These are phyloP conservation scores for Paratinospora sagittata DNA, from an alignment of 164 flowering plant species.

Conservation along the genomic window DNA sequence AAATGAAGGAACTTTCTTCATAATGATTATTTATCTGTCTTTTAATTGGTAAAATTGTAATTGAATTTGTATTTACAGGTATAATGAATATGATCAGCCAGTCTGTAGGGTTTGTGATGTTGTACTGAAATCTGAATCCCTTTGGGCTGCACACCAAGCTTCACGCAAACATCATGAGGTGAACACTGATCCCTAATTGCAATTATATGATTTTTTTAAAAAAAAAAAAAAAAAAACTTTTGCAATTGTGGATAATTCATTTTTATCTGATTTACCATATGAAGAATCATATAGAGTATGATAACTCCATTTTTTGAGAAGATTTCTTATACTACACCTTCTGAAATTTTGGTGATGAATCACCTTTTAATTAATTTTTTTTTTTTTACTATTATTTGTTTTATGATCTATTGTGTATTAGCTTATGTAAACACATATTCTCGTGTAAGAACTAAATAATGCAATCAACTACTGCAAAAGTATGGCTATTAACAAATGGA, in stretches of 20 bases:
- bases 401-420: neutral
- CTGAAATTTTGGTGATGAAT: neutral
- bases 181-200: neutral
- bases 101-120: constrained; percentile 78
- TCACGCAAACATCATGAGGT: constrained; percentile 91
- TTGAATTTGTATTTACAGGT: constrained; percentile 32
- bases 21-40: neutral
- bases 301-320: neutral
- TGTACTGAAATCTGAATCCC: constrained; percentile 63
- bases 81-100: constrained; percentile 80
- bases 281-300: neutral
- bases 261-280: neutral
- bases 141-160: constrained; percentile 79
- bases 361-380: too few species aligned
- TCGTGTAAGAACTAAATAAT: neutral
- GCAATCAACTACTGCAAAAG: neutral
- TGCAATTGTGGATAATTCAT: neutral
- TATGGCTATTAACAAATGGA: neutral
- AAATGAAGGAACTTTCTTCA: too few species aligned
- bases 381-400: neutral
- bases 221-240: too few species aligned
- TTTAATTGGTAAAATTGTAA: neutral
- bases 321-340: neutral
- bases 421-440: neutral
- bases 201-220: neutral